Percentiles rank a stretch among this genome's conserved stretches.
phyloP scores from a whole-genome alignment of 2,329 filamentous ascomycete genomes.

The Pleurostoma richardsiae region DNA sequence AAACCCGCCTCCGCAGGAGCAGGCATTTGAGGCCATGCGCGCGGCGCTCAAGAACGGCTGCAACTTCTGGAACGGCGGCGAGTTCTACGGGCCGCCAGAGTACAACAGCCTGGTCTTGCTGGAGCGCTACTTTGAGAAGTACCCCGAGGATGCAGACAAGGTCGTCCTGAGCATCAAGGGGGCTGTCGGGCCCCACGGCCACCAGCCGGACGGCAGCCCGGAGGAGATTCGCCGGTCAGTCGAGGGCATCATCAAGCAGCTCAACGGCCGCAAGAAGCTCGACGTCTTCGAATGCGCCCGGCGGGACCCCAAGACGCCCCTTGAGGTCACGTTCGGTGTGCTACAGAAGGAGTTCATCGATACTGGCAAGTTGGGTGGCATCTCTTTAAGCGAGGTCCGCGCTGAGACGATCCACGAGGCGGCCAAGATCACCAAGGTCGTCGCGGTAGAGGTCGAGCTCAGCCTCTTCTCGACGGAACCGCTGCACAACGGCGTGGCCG shows the following conservation, averaged over 20 bases:
- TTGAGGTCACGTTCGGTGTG: conserved; percentile 35
- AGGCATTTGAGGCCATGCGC: conserved; percentile 50
- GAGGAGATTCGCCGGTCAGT: conserved; percentile 51
- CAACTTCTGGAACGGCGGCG: conserved; percentile 40
- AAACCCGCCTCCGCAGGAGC: conserved; percentile 32
- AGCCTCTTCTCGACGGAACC: conserved; percentile 44
- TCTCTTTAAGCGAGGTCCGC: conserved; percentile 47
- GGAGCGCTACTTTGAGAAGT: conserved; percentile 54
- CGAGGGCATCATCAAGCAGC: conserved; percentile 46
- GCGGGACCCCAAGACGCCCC: conserved; percentile 43
- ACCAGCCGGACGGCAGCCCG: conserved; percentile 44
- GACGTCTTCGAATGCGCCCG: conserved; percentile 57
- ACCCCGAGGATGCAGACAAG: conserved; percentile 58
- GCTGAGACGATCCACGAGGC: conserved; percentile 44
- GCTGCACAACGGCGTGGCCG: conserved; percentile 44
- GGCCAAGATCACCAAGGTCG: conserved; percentile 35
- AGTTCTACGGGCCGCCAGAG: conserved; percentile 58
- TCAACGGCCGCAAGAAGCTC: conserved; percentile 52
- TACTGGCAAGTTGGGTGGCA: conserved; percentile 43
- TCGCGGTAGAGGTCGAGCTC: conserved; percentile 49
- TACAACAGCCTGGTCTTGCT: conserved; percentile 52
- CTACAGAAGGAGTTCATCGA: conserved; percentile 45
- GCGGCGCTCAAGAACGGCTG: conserved; percentile 38
- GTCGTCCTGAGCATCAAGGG: conserved; percentile 56
- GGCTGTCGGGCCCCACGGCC: conserved; percentile 14